A percentile compares a stretch with the other conserved stretches of the same genome.
phyloP scores from a whole-genome alignment of 306 rosid species.

The Cucumis melo region DNA sequence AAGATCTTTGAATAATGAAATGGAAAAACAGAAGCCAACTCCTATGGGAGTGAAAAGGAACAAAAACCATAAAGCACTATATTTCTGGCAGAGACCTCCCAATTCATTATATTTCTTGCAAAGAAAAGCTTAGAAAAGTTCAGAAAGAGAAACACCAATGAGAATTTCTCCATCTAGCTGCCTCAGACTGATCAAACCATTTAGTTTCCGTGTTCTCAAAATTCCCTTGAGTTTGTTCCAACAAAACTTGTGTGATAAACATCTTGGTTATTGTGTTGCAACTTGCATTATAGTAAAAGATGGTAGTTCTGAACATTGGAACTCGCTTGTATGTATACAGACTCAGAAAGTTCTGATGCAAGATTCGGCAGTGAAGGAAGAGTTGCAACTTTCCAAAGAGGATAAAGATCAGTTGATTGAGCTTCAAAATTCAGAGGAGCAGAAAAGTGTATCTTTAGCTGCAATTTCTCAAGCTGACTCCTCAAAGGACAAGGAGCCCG shows the following conservation, averaged over 20 bases:
- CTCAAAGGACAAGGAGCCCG: conserved; percentile 14
- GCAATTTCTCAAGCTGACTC: conserved; percentile 21
- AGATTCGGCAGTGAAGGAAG: conserved; percentile 27
- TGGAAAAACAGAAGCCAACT: neutral
- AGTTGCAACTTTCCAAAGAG: conserved; percentile 24
- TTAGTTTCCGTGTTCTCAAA: neutral
- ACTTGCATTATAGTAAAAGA: neutral
- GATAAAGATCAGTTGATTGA: conserved; percentile 18
- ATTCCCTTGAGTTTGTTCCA: neutral
- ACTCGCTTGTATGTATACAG: conserved; percentile 2
- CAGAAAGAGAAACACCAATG: neutral
- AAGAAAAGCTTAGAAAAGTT: no score
- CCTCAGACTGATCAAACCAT: neutral
- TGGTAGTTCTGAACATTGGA: neutral
- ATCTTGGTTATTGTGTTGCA: neutral
- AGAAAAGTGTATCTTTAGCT: conserved; percentile 13
- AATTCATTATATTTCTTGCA: neutral
- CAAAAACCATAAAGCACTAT: neutral
- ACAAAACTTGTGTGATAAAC: neutral
- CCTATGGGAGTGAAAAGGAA: neutral
- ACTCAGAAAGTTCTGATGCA: conserved; percentile 18
- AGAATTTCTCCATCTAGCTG: neutral
- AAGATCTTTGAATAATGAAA: neutral
- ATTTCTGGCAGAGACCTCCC: neutral
- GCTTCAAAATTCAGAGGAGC: conserved; percentile 26